Evolutionary conservation across 345 rosid genomes (phyloP), one percentile per base, ranked within the genome.

Genomic region (Anastatica hierochuntica): DNA sequence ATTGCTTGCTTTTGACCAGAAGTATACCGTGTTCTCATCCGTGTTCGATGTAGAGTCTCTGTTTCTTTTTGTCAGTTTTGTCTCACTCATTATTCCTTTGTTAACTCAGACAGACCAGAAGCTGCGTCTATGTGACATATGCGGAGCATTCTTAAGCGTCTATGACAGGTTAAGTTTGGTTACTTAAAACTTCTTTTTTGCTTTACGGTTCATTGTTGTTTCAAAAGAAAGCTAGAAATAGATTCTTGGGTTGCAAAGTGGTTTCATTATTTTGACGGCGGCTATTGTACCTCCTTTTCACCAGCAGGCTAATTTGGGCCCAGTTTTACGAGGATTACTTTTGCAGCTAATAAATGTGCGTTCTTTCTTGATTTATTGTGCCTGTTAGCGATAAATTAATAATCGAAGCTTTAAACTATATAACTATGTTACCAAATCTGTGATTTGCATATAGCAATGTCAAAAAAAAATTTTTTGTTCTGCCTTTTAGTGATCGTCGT

Each of bases 221-320:
- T 60, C 11, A 39, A 46, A 77, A 86, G 70, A 75, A 77, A 64
- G 65, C 43, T 58, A 72, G 75, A 70, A 60, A 67, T 70, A 63
- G 76, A 82, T 61, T 29, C 55, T 65, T 76, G 77, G 95, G 82
- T 81, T 88, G 88, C 70, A 8, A 81, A 78, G 81, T 85, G 77
- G 78, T 76, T n/a, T 88, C 87, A 78, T 78, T 77, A 79, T 88
- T 21, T 94, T 88, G 94, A 85, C 83, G 38, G 81, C 69, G 69
- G 68, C 73, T 81, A 76, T 80, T 79, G 85, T 77, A 76, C 94
- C 94, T 84, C 94, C 95, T 87, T 87, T 80, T 77, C 79, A 88
- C 89, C 95, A 94, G 95, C 97, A 88, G 97, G 97, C 99, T 94
- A 78, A 3, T 60, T 88, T 83, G 95, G 92, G 97, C 95, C 95